Conservation (phyloP, 805 yeast genomes). For the Metschnikowia reukaufii region DNA sequence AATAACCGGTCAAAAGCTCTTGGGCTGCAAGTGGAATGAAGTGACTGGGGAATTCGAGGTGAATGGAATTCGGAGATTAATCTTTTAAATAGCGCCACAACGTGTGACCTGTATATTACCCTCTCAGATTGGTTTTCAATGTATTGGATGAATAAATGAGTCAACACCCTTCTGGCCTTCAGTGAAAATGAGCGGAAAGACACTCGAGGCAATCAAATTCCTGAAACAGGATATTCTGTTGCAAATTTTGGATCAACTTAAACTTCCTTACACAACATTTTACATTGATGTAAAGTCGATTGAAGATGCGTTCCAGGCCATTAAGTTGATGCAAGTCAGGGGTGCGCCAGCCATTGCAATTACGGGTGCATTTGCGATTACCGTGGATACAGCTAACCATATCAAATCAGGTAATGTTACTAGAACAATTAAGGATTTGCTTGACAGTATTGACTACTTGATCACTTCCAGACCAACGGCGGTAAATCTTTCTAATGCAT, state of each 20-base stretch:
- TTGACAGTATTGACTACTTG: conserved; percentile 58
- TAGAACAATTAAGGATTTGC: conserved; percentile 35
- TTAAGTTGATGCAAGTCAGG: conserved; percentile 88
- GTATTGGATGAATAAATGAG: background rate
- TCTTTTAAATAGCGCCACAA: conserved; percentile 42
- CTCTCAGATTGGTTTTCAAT: background rate
- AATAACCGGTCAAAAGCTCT: conserved; percentile 65
- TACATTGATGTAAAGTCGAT: conserved; percentile 63
- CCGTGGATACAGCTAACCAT: conserved; percentile 57
- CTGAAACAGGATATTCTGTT: conserved; percentile 48
- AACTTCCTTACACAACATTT: conserved; percentile 74
- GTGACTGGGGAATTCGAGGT: conserved; percentile 63
- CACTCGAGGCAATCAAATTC: conserved; percentile 66
- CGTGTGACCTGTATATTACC: conserved; percentile 5
- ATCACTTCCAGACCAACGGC: conserved; percentile 92
- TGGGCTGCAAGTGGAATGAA: conserved; percentile 69
- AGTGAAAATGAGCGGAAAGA: conserved; percentile 14
- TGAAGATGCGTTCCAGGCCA: conserved; percentile 79
- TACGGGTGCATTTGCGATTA: conserved; percentile 82
- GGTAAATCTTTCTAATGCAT: conserved; percentile 82
- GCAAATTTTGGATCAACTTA: conserved; percentile 73
- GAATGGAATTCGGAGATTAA: conserved; percentile 73
- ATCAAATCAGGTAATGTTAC: conserved; percentile 19
- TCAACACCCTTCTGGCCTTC: background rate
- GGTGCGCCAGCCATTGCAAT: conserved; percentile 99